Evolutionary conservation across 129 eudicot genomes (phyloP).

Genomic region (Helianthus tuberosus): DNA sequence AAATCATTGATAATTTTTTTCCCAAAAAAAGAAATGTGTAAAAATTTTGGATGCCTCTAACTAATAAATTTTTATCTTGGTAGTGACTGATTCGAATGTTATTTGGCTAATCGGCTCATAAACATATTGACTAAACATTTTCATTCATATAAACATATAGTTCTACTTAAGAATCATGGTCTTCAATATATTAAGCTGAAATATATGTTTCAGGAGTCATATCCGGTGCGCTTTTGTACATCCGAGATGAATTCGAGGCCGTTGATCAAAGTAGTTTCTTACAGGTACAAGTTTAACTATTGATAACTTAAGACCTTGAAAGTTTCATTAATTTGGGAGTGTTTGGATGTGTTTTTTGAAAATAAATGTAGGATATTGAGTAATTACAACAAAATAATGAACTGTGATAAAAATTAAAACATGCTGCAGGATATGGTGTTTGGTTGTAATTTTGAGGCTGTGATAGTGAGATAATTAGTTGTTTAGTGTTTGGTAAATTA

Average conservation of each 20-base stretch:
- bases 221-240: constrained; percentile 84
- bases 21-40: neutral
- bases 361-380: neutral
- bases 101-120: neutral
- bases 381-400: neutral
- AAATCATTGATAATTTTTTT: neutral
- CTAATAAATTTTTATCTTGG: neutral
- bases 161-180: neutral
- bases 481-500: neutral
- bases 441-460: constrained; percentile 1
- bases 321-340: neutral
- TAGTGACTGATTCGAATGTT: constrained; percentile 1
- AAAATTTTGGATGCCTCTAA: neutral
- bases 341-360: neutral
- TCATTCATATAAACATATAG: neutral
- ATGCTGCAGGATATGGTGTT: constrained; percentile 2
- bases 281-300: constrained; percentile 46
- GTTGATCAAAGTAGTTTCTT: constrained; percentile 64
- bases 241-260: constrained; percentile 59
- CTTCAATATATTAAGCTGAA: neutral
- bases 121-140: neutral
- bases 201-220: constrained; percentile 57
- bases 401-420: neutral
- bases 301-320: neutral
- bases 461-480: neutral